Evolutionary conservation across 345 rosid genomes (phyloP).

Genomic region (Linum trigynum): DNA sequence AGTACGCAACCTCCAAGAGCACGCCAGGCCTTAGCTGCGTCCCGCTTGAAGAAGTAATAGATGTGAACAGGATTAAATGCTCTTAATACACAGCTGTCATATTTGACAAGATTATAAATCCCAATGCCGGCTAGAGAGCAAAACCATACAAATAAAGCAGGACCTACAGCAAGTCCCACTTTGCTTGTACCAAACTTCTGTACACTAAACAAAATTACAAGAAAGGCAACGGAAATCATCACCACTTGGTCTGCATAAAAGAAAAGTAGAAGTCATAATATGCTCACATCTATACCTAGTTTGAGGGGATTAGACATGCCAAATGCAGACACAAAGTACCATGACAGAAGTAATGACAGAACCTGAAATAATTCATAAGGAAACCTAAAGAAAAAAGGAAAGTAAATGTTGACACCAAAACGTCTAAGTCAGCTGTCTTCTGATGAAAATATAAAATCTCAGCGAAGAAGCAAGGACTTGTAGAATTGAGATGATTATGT

Average conservation of each 20-base stretch:
- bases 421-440: background rate
- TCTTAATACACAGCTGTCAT: constrained; percentile 59
- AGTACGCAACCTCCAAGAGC: constrained; percentile 98
- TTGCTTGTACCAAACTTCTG: constrained; percentile 99
- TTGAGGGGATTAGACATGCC: too few relatives aligned
- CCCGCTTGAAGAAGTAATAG: constrained; percentile 81
- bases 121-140: constrained; percentile 91
- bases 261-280: constrained; percentile 17
- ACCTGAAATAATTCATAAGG: background rate
- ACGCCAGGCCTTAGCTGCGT: constrained; percentile 78
- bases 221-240: constrained; percentile 87
- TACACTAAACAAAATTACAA: constrained; percentile 85
- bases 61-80: constrained; percentile 92
- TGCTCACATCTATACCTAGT: constrained; percentile 10
- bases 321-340: too few relatives aligned
- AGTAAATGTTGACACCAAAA: background rate
- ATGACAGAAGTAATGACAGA: background rate
- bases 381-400: background rate
- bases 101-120: constrained; percentile 70
- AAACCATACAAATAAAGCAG: constrained; percentile 94
- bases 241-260: constrained; percentile 75
- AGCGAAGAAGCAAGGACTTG: background rate
- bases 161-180: constrained; percentile 89
- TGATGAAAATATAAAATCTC: background rate
- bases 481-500: constrained; percentile 2